A percentile compares a stretch with the other conserved stretches of the same genome.
Evolutionary conservation across 2,329 filamentous ascomycete genomes (phyloP).

Genomic region (Boeremia exigua): DNA sequence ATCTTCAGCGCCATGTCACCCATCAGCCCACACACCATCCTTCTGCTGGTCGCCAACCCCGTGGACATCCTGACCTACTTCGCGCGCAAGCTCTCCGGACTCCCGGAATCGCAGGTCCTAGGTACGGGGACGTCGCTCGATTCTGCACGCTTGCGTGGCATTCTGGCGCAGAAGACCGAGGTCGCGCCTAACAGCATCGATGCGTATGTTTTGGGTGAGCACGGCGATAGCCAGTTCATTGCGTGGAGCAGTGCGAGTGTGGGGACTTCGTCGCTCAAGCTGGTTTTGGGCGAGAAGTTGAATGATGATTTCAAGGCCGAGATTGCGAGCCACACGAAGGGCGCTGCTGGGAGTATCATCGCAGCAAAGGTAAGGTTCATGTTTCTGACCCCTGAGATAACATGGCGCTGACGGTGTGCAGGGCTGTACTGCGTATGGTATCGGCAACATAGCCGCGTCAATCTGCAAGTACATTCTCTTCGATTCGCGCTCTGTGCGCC

Average conservation of each 20-base stretch:
- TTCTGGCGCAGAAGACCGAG: slow-evolving; percentile 50
- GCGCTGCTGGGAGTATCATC: slow-evolving; percentile 57
- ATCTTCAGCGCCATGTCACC: slow-evolving; percentile 58
- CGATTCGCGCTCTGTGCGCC: slow-evolving; percentile 55
- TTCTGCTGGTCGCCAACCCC: slow-evolving; percentile 62
- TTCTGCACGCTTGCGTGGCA: slow-evolving; percentile 56
- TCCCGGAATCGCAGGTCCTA: slow-evolving; percentile 58
- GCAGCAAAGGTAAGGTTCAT: slow-evolving; percentile 54
- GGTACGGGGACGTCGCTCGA: slow-evolving; percentile 63
- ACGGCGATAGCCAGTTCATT: slow-evolving; percentile 57
- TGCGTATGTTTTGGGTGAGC: slow-evolving; percentile 57
- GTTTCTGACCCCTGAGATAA: background rate
- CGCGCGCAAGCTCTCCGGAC: slow-evolving; percentile 54
- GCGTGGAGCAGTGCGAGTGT: slow-evolving; percentile 56
- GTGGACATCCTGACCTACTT: slow-evolving; percentile 62
- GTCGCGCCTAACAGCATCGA: slow-evolving; percentile 49
- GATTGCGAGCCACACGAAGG: slow-evolving; percentile 54
- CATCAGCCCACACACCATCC: slow-evolving; percentile 55
- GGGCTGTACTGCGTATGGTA: slow-evolving; percentile 59
- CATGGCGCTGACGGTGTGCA: background rate
- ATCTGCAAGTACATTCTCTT: slow-evolving; percentile 60
- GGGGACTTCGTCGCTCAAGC: slow-evolving; percentile 50
- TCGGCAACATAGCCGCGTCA: slow-evolving; percentile 55
- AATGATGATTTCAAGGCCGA: slow-evolving; percentile 36
- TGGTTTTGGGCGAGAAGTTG: slow-evolving; percentile 37